Evolutionary conservation across 371 early-diverging fungal species (phyloP).

Genomic region (Mucor racemosus): DNA sequence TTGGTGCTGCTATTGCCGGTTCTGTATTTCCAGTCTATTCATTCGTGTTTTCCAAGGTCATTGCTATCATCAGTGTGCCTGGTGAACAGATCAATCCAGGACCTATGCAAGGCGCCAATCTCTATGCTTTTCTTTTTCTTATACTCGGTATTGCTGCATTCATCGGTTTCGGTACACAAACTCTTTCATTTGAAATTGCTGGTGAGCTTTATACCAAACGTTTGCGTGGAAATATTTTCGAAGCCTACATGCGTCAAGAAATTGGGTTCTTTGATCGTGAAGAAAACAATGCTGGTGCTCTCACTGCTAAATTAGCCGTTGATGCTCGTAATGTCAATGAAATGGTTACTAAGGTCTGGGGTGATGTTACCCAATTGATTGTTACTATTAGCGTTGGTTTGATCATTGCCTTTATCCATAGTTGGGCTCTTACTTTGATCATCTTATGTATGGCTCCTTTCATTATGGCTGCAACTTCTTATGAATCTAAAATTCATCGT

Average conservation of each 20-base stretch:
- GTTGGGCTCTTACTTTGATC: constrained; percentile 59
- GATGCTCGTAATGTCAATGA: constrained; percentile 76
- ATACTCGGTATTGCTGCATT: constrained; percentile 55
- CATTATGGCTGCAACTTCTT: constrained; percentile 36
- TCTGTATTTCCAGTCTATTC: constrained; percentile 38
- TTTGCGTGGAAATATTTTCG: constrained; percentile 59
- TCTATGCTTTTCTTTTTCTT: constrained; percentile 76
- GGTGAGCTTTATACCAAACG: constrained; percentile 65
- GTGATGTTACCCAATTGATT: constrained; percentile 61
- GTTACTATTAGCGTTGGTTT: constrained; percentile 39
- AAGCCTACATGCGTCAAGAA: constrained; percentile 74
- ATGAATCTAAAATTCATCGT: constrained; percentile 23
- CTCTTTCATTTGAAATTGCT: constrained; percentile 46
- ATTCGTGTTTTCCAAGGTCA: constrained; percentile 39
- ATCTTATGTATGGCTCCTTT: constrained; percentile 50
- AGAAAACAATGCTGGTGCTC: constrained; percentile 79
- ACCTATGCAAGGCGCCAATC: constrained; percentile 56
- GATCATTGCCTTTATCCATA: constrained; percentile 37
- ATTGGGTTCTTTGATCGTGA: constrained; percentile 88
- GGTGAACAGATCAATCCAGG: constrained; percentile 33
- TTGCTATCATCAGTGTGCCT: not conserved
- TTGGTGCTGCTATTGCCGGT: constrained; percentile 59
- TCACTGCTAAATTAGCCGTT: constrained; percentile 81
- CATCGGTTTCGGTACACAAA: constrained; percentile 37
- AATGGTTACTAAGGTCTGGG: constrained; percentile 68